Conservation (phyloP, 768 basidiomycete genomes). For the Boletellus ananas region DNA sequence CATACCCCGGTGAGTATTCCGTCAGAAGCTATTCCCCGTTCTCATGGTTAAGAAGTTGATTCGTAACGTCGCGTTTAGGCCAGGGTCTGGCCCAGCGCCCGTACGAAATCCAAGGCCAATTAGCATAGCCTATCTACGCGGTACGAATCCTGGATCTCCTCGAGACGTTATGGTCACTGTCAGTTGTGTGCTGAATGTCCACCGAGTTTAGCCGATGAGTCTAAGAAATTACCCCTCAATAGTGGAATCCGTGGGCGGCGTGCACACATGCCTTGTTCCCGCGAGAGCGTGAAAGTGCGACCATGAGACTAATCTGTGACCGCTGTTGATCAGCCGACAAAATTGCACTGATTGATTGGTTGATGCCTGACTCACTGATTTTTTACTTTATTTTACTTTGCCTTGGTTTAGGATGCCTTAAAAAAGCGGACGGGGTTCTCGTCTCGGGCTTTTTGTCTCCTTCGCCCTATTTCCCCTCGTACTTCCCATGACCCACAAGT, state of each 20-base stretch:
- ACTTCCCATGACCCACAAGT: neutral
- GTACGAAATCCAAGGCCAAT: constrained; percentile 12
- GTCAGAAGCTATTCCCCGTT: neutral
- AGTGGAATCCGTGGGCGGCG: constrained; percentile 13
- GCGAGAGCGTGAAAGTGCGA: constrained; percentile 13
- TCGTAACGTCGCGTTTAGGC: constrained; percentile 5
- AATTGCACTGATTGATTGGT: constrained; percentile 16
- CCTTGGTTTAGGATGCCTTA: neutral
- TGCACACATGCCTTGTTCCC: constrained; percentile 2
- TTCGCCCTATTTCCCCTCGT: neutral
- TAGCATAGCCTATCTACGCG: constrained; percentile 5
- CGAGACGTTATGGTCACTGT: constrained; percentile 15
- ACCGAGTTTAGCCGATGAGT: constrained; percentile 11
- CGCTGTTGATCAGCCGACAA: constrained; percentile 18
- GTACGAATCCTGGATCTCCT: neutral
- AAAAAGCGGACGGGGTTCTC: too few species aligned
- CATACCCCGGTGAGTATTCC: constrained; percentile 14
- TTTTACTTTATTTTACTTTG: neutral
- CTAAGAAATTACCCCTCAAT: constrained; percentile 30
- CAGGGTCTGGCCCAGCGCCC: constrained; percentile 11
- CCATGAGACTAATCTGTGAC: constrained; percentile 7
- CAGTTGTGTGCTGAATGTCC: constrained; percentile 11
- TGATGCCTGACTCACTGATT: constrained; percentile 1
- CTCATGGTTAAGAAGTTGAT: constrained; percentile 8
- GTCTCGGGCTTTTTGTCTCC: neutral